Evolutionary conservation across 371 early-diverging fungal species (phyloP).

Genomic region (Mucor plumbeus): DNA sequence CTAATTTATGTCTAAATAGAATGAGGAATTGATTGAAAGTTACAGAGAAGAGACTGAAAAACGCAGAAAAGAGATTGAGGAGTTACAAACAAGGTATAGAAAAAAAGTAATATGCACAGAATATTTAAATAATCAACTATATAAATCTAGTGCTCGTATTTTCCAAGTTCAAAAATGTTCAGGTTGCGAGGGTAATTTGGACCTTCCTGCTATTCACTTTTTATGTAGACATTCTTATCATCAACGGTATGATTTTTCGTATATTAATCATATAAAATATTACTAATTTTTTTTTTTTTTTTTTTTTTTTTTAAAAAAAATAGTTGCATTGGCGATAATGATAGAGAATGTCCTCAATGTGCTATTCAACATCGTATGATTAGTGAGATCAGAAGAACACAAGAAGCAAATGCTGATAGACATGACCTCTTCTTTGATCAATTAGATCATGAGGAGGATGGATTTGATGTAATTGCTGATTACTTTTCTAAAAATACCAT

Average conservation of each 20-base stretch:
- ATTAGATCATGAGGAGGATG: slow-evolving; percentile 81
- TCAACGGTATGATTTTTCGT: slow-evolving; percentile 61
- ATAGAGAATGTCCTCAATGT: slow-evolving; percentile 88
- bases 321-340: slow-evolving; percentile 75
- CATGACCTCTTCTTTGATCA: slow-evolving; percentile 84
- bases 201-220: slow-evolving; percentile 91
- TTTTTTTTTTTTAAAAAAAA: no score
- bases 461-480: slow-evolving; percentile 85
- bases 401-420: slow-evolving; percentile 75
- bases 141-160: slow-evolving; percentile 59
- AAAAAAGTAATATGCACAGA: neutral
- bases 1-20: slow-evolving; percentile 28
- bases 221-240: slow-evolving; percentile 94
- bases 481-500: slow-evolving; percentile 89
- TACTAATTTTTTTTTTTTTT: neutral
- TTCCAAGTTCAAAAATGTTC: slow-evolving; percentile 92
- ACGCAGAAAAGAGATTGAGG: slow-evolving; percentile 82
- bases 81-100: slow-evolving; percentile 69
- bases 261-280: neutral
- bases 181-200: slow-evolving; percentile 80
- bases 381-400: slow-evolving; percentile 75
- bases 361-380: slow-evolving; percentile 84
- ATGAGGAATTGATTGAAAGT: slow-evolving; percentile 66
- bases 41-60: slow-evolving; percentile 82
- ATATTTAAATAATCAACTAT: neutral